Base-by-base conservation (phyloP, 2,329 filamentous ascomycete species). In the Penicillium concentricum region DNA sequence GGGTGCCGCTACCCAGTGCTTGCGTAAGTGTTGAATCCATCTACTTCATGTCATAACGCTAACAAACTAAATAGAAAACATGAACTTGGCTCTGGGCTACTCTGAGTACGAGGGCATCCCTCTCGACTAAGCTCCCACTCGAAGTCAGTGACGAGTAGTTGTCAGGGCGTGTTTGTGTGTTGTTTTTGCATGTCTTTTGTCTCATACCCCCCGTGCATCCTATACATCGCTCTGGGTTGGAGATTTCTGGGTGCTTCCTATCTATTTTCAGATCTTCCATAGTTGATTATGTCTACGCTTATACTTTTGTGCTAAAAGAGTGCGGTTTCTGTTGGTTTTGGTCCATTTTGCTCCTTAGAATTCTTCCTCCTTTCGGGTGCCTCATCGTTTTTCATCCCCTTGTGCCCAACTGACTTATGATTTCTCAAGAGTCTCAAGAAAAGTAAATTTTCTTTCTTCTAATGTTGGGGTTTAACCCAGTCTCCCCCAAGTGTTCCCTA, bases 51-150 rank as follows among this genome's bases (percentile, higher is more conserved):
- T 26, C 16, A 53, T 34, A 26, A 64, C 48, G 22, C 54, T 63
- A 54, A 63, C 32, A 1, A 18, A 4, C 38, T 6, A 30, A 37
- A 61, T 71, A 89, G 87, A 95, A 81, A 96, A 96, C 77, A 94
- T 96, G 90, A 96, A 96, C 76, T 81, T 96, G 57, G 88, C 90
- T n/a, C 82, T 95, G 12, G 91, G 91, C 44, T 95, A 93, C 71
- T 87, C 85, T 44, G 91, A 96, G 78, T 96, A 91, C 70, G 89
- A 95, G 72, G 91, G 91, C 39, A 95, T 96, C 64, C 91, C 91
- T 34, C 69, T 84, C 57, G 76, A 83, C 57, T 82, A 74, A 66
- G 58, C 58, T 54, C 59, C 38, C 32, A 32, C 20, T 59, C 35
- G 6, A 58, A 53, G 30, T 34, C 48, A 61, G 39, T 51, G 32